These are phyloP conservation scores for Protomyces inundatus DNA, from an alignment of 1,139 yeast genomes.

Conservation along the genomic window DNA sequence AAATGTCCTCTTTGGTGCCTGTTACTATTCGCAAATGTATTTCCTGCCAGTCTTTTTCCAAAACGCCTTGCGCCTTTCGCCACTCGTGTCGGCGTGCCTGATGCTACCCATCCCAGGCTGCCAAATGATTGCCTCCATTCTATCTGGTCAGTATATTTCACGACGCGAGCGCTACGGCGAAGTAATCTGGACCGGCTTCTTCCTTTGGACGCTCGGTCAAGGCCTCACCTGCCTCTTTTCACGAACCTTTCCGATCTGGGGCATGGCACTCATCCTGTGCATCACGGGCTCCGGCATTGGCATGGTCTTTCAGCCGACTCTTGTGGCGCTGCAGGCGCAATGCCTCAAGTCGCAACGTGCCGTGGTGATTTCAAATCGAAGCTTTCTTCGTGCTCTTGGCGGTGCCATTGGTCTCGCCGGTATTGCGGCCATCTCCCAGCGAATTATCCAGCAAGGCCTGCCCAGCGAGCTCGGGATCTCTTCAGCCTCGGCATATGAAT, in stretches of 20 bases:
- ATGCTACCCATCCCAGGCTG: conserved; percentile 10
- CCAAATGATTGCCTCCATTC: conserved; percentile 6
- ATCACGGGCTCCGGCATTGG: not conserved
- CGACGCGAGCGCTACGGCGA: conserved; percentile 4
- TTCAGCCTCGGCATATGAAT: not conserved
- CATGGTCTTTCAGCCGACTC: not conserved
- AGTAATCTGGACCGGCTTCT: conserved; percentile 10
- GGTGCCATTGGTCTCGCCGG: not conserved
- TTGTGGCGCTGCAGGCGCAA: not conserved
- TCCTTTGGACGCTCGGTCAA: conserved; percentile 6
- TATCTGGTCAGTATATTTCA: conserved; percentile 6
- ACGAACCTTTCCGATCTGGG: not conserved
- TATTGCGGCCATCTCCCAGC: not conserved
- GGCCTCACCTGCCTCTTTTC: conserved; percentile 2
- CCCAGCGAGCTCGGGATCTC: not conserved
- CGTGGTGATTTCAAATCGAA: not conserved
- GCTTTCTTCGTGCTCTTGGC: not conserved
- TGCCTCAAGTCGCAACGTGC: not conserved
- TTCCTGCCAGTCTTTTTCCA: conserved; percentile 6
- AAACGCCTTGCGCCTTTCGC: not conserved
- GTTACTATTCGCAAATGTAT: conserved; percentile 2
- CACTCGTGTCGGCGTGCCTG: conserved; percentile 19
- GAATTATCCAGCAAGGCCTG: not conserved
- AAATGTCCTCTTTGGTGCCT: not conserved
- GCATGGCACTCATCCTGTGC: not conserved